phyloP scores from a whole-genome alignment of 1,284 basidiomycete species.

The Cryptococcus wingfieldii region DNA sequence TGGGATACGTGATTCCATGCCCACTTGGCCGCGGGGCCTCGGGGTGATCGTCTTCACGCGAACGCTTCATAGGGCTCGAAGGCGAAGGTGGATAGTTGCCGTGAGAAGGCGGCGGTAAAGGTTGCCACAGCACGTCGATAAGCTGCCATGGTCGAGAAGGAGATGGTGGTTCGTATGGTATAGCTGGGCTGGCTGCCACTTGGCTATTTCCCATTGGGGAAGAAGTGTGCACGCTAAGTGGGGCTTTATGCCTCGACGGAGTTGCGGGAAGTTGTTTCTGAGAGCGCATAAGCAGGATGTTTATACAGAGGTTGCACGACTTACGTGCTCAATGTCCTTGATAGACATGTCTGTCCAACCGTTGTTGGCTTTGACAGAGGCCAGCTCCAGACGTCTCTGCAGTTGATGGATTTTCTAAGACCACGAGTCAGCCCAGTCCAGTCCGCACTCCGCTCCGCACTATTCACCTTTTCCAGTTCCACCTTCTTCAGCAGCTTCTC shows the following conservation, averaged over 20 bases:
- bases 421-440: conserved; percentile 2
- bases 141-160: conserved; percentile 45
- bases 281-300: background rate
- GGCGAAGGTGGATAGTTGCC: conserved; percentile 22
- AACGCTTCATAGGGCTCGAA: conserved; percentile 28
- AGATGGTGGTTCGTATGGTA: conserved; percentile 40
- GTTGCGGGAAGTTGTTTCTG: conserved; percentile 16
- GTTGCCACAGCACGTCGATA: conserved; percentile 44
- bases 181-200: conserved; percentile 4
- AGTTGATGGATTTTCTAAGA: conserved; percentile 40
- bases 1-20: conserved; percentile 1
- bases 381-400: conserved; percentile 45
- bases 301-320: conserved; percentile 3
- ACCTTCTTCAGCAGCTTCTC: conserved; percentile 39
- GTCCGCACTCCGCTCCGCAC: background rate
- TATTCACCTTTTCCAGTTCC: conserved; percentile 45
- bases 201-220: conserved; percentile 15
- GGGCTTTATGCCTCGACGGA: conserved; percentile 14
- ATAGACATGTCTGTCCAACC: conserved; percentile 45
- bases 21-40: conserved; percentile 5
- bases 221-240: conserved; percentile 9
- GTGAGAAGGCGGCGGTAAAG: conserved; percentile 38
- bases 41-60: conserved; percentile 18
- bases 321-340: conserved; percentile 42
- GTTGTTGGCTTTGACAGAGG: conserved; percentile 42